Conservation (phyloP, 2,329 filamentous ascomycete genomes). For the Aspergillus fijiensis region DNA sequence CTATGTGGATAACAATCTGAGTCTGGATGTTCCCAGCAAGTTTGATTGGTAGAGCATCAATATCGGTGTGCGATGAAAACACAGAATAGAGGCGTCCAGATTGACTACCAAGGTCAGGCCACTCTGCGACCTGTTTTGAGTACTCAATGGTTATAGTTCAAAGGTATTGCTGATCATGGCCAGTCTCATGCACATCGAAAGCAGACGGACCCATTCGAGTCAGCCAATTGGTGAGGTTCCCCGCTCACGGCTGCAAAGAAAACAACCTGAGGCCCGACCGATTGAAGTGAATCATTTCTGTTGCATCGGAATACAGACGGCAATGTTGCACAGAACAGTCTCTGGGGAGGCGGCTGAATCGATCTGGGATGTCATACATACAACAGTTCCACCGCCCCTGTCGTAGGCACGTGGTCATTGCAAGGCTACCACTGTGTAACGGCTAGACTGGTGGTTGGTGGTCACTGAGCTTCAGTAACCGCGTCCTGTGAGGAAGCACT, state of each 20-base stretch:
- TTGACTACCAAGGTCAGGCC: not conserved
- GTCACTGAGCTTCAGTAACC: not conserved
- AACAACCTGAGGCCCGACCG: not conserved
- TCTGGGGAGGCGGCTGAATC: not conserved
- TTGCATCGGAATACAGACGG: not conserved
- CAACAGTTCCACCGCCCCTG: not conserved
- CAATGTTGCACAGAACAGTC: not conserved
- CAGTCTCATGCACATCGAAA: not conserved
- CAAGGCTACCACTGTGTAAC: not conserved
- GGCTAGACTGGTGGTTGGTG: not conserved
- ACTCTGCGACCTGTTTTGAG: not conserved
- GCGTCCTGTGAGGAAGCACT: not conserved
- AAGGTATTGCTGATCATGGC: not conserved
- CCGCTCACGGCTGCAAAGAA: not conserved
- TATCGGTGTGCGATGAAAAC: not conserved
- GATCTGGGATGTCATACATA: not conserved
- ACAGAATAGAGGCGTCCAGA: not conserved
- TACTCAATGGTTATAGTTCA: not conserved
- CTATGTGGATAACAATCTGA: slow-evolving; percentile 39
- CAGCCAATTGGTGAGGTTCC: not conserved
- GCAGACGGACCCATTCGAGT: not conserved
- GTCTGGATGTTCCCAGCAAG: not conserved
- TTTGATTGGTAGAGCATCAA: not conserved
- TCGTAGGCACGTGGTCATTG: not conserved
- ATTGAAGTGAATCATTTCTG: not conserved